Conservation (phyloP, 768 basidiomycete genomes). For the Podaxis mareebaensis region DNA sequence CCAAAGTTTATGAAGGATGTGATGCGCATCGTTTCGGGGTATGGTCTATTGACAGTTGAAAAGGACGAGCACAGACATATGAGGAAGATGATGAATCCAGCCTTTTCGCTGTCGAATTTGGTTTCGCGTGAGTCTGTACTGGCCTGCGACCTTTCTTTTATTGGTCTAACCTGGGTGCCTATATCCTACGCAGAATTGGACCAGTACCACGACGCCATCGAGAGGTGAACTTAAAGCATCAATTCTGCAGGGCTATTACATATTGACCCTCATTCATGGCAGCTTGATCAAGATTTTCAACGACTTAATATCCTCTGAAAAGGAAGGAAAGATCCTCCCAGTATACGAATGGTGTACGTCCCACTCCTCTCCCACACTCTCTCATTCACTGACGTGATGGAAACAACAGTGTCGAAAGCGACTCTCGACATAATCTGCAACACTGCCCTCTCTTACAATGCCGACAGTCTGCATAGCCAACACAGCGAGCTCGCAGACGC, state of each 20-base stretch:
- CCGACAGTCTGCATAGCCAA: slow-evolving; percentile 46
- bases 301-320: slow-evolving; percentile 28
- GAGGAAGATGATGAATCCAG: slow-evolving; percentile 46
- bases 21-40: slow-evolving; percentile 37
- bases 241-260: background rate
- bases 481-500: slow-evolving; percentile 48
- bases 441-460: slow-evolving; percentile 48
- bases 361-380: background rate
- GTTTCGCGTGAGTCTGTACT: slow-evolving; percentile 16
- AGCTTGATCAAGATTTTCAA: slow-evolving; percentile 37
- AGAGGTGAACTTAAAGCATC: slow-evolving; percentile 32
- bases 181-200: slow-evolving; percentile 38
- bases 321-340: slow-evolving; percentile 27
- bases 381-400: background rate
- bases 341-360: slow-evolving; percentile 50
- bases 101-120: slow-evolving; percentile 40
- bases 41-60: slow-evolving; percentile 43
- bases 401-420: slow-evolving; percentile 44
- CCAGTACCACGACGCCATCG: slow-evolving; percentile 49
- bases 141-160: background rate
- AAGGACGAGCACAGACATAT: slow-evolving; percentile 44
- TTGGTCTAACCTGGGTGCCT: background rate
- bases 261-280: background rate
- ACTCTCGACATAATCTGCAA: slow-evolving; percentile 55
- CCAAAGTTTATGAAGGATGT: slow-evolving; percentile 40